Conservation (phyloP, 1,284 basidiomycete species). For the Trametes pubescens region DNA sequence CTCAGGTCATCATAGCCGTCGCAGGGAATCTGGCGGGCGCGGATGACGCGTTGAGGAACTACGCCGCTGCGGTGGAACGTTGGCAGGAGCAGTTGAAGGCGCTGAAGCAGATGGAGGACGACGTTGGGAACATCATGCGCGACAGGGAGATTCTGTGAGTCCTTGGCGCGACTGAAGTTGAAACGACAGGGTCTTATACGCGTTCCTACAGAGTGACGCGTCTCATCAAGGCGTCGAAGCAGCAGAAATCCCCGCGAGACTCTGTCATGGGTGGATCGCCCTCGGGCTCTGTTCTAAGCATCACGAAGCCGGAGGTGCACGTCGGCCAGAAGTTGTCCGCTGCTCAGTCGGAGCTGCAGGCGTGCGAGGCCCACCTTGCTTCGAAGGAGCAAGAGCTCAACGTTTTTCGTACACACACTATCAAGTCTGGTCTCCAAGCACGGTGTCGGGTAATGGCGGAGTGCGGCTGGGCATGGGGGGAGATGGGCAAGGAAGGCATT, state of each 20-base stretch:
- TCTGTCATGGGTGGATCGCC: conserved; percentile 46
- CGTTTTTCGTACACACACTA: conserved; percentile 54
- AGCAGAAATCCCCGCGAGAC: conserved; percentile 58
- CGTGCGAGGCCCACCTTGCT: conserved; percentile 77
- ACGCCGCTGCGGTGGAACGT: conserved; percentile 64
- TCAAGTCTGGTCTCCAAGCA: conserved; percentile 66
- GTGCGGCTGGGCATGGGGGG: conserved; percentile 71
- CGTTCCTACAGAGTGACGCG: conserved; percentile 64
- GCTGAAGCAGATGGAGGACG: conserved; percentile 66
- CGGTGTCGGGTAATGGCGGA: conserved; percentile 71
- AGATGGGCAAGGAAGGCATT: conserved; percentile 67
- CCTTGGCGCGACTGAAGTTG: no score
- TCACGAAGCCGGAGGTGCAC: conserved; percentile 46
- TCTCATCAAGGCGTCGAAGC: conserved; percentile 77
- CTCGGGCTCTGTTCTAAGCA: conserved; percentile 47
- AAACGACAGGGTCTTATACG: no score
- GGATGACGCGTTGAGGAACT: conserved; percentile 72
- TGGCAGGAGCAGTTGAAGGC: conserved; percentile 70
- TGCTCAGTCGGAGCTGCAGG: conserved; percentile 79
- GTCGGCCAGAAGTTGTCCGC: conserved; percentile 60
- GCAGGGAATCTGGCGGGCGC: conserved; percentile 66
- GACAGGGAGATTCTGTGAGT: conserved; percentile 83
- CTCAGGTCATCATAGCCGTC: conserved; percentile 64
- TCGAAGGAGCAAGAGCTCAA: conserved; percentile 71
- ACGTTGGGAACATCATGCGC: conserved; percentile 69